Conservation (phyloP, 805 yeast genomes). For the Ogataea polymorpha region DNA sequence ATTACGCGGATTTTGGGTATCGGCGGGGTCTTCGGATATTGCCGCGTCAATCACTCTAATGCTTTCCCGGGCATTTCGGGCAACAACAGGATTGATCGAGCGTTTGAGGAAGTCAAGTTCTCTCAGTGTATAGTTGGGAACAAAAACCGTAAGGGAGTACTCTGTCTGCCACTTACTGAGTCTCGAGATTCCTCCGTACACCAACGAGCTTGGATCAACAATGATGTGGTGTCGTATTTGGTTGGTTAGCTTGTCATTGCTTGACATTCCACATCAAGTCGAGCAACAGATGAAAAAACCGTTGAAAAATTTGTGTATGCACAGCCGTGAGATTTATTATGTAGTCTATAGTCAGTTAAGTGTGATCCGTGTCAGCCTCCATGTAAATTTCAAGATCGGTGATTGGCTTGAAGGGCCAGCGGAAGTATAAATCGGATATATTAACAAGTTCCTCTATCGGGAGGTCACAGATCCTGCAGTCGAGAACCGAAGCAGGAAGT, state of each 20-base stretch:
- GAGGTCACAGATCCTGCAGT: conserved; percentile 47
- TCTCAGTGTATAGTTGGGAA: conserved; percentile 56
- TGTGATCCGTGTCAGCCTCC: conserved; percentile 2
- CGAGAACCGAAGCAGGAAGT: conserved; percentile 38
- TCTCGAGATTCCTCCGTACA: conserved; percentile 61
- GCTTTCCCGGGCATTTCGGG: conserved; percentile 65
- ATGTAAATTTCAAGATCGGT: conserved; percentile 24
- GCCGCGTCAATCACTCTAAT: conserved; percentile 53
- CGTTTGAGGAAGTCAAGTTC: conserved; percentile 58
- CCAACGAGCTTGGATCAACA: conserved; percentile 65
- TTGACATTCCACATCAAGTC: conserved; percentile 7
- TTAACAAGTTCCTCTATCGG: conserved; percentile 51
- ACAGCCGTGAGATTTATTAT: conserved; percentile 5
- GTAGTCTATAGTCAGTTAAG: neutral
- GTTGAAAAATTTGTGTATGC: conserved; percentile 6
- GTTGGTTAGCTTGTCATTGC: neutral
- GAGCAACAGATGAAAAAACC: conserved; percentile 3
- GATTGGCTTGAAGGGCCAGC: conserved; percentile 83
- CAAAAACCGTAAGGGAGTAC: conserved; percentile 39
- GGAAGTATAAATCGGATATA: conserved; percentile 50
- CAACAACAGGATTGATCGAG: conserved; percentile 48
- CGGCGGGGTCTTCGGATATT: conserved; percentile 11
- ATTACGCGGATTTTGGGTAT: conserved; percentile 4
- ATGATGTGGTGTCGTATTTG: conserved; percentile 38
- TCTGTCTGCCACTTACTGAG: conserved; percentile 58